Evolutionary conservation across 805 yeast genomes (phyloP).

Genomic region (Saturnispora galanensis): DNA sequence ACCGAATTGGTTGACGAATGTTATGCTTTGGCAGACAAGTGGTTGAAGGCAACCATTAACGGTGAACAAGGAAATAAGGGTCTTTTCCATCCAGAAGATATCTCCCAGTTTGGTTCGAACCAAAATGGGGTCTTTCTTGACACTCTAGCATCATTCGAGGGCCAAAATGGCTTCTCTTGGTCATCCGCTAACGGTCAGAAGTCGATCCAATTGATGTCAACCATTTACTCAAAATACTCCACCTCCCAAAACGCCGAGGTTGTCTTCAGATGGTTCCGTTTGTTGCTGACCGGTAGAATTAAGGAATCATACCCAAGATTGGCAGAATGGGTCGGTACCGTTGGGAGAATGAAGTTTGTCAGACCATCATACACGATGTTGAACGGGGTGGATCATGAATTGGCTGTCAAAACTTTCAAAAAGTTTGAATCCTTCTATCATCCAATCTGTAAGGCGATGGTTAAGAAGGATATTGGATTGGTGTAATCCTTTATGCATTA

Average conservation of each 20-base stretch:
- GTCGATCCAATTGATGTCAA: slow-evolving; percentile 26
- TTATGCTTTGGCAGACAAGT: slow-evolving; percentile 50
- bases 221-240: slow-evolving; percentile 32
- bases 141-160: slow-evolving; percentile 43
- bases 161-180: slow-evolving; percentile 33
- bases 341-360: slow-evolving; percentile 91
- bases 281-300: slow-evolving; percentile 49
- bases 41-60: slow-evolving; percentile 38
- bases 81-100: slow-evolving; percentile 39
- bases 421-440: slow-evolving; percentile 56
- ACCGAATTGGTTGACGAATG: slow-evolving; percentile 71
- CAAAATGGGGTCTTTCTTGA: slow-evolving; percentile 78
- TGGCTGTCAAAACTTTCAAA: slow-evolving; percentile 59
- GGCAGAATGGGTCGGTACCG: slow-evolving; percentile 81
- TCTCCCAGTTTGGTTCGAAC: slow-evolving; percentile 53
- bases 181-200: slow-evolving; percentile 24
- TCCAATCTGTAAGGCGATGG: slow-evolving; percentile 76
- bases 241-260: slow-evolving; percentile 70
- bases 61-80: slow-evolving; percentile 19
- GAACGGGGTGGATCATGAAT: slow-evolving; percentile 49
- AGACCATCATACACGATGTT: slow-evolving; percentile 74
- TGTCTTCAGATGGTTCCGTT: slow-evolving; percentile 63
- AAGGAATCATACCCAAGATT: slow-evolving; percentile 38
- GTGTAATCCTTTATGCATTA: background rate
- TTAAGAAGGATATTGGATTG: slow-evolving; percentile 67